Evolutionary conservation across 2,329 filamentous ascomycete genomes (phyloP).

Genomic region (Pseudogymnoascus sp.): DNA sequence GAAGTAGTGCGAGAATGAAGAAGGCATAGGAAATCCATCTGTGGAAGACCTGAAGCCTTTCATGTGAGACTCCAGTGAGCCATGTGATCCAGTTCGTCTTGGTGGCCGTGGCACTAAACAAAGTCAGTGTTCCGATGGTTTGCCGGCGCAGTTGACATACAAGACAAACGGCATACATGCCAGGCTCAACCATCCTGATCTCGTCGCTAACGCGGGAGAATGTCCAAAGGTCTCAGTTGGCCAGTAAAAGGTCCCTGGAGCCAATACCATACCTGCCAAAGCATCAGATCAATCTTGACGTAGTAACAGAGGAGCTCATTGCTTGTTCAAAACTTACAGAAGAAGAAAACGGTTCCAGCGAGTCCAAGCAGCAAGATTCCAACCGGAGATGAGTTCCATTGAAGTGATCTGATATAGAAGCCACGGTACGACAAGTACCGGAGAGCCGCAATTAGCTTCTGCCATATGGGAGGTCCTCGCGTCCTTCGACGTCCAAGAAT

Average conservation of each 20-base stretch:
- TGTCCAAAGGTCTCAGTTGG: slow-evolving; percentile 37
- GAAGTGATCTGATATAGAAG: slow-evolving; percentile 28
- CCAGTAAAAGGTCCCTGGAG: slow-evolving; percentile 48
- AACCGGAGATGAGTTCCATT: slow-evolving; percentile 37
- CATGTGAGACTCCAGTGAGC: slow-evolving; percentile 56
- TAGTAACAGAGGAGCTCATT: background rate
- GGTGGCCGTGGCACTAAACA: slow-evolving; percentile 13
- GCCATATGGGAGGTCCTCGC: slow-evolving; percentile 22
- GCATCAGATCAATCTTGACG: slow-evolving; percentile 3
- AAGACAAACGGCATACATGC: slow-evolving; percentile 56
- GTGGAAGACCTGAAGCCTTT: slow-evolving; percentile 57
- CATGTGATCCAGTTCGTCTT: slow-evolving; percentile 50
- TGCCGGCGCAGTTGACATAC: slow-evolving; percentile 18
- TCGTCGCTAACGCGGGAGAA: slow-evolving; percentile 53
- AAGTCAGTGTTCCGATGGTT: slow-evolving; percentile 5
- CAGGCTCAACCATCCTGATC: slow-evolving; percentile 57
- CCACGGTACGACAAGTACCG: slow-evolving; percentile 36
- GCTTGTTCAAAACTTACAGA: slow-evolving; percentile 26
- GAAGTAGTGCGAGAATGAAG: slow-evolving; percentile 50
- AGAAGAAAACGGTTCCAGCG: slow-evolving; percentile 38
- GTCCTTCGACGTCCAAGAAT: slow-evolving; percentile 7
- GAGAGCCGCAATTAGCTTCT: slow-evolving; percentile 28
- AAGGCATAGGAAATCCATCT: slow-evolving; percentile 57
- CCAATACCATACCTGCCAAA: slow-evolving; percentile 36
- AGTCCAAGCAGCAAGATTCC: slow-evolving; percentile 35